Evolutionary conservation across 352 stramenopile species (phyloP).

Genomic region (Phytophthora litchii): DNA sequence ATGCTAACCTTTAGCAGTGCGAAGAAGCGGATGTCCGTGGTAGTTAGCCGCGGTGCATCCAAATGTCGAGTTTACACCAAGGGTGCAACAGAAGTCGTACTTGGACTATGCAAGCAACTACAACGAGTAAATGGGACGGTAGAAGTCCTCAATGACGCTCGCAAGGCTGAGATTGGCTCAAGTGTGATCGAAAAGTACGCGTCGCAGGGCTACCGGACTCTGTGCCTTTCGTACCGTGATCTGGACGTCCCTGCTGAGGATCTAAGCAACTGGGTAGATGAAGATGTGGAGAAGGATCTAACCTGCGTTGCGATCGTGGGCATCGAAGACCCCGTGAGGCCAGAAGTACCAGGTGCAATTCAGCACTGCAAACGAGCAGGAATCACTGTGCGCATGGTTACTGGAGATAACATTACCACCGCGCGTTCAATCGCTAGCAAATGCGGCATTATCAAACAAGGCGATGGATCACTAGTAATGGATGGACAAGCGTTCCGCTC

Average conservation of each 20-base stretch:
- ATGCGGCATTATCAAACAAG: conserved; percentile 43
- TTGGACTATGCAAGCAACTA: conserved; percentile 46
- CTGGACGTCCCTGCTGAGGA: conserved; percentile 43
- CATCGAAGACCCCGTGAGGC: conserved; percentile 50
- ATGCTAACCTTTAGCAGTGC: conserved; percentile 65
- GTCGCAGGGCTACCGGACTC: conserved; percentile 63
- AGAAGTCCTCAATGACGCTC: conserved; percentile 21
- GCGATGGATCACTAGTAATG: conserved; percentile 54
- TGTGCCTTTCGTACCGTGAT: conserved; percentile 80
- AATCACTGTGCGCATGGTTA: conserved; percentile 55
- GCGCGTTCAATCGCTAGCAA: conserved; percentile 45
- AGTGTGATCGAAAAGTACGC: conserved; percentile 79
- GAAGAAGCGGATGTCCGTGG: conserved; percentile 70
- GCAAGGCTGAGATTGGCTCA: conserved; percentile 38
- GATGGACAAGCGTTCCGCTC: conserved; percentile 52
- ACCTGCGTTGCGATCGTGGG: conserved; percentile 48
- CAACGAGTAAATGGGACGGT: conserved; percentile 40
- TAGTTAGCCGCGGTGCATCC: conserved; percentile 39
- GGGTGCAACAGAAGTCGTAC: conserved; percentile 60
- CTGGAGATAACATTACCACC: conserved; percentile 54
- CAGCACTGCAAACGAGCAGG: conserved; percentile 44
- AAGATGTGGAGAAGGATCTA: conserved; percentile 65
- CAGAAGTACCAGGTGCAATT: conserved; percentile 45
- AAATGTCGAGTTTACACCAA: conserved; percentile 61
- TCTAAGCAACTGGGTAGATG: conserved; percentile 38